These are phyloP conservation scores for Ogataea paraovalis DNA, from an alignment of 805 yeast species.

Conservation along the genomic window DNA sequence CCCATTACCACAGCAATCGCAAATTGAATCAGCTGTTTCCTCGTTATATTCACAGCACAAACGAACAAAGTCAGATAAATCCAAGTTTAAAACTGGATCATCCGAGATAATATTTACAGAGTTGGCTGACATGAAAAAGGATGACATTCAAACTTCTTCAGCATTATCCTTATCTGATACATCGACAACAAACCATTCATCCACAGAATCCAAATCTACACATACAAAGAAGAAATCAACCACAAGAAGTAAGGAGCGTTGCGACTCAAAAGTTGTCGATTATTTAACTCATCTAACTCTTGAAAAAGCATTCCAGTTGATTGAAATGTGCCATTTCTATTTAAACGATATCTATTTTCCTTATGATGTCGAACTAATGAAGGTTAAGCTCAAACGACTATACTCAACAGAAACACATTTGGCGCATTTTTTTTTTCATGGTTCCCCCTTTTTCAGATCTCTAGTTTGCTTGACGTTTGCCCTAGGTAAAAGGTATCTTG, in stretches of 20 bases:
- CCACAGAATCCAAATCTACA: background rate
- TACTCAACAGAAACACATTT: constrained; percentile 14
- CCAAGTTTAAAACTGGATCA: constrained; percentile 1
- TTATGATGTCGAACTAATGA: constrained; percentile 17
- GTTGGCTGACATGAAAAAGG: constrained; percentile 10
- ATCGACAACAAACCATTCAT: background rate
- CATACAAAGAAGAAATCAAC: background rate
- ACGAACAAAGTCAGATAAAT: background rate
- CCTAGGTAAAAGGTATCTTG: constrained; percentile 21
- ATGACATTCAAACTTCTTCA: background rate
- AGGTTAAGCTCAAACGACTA: constrained; percentile 9
- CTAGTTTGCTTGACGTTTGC: constrained; percentile 21
- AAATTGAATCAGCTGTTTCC: background rate
- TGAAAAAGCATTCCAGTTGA: constrained; percentile 12
- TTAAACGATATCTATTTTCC: constrained; percentile 24
- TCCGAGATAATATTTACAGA: constrained; percentile 10
- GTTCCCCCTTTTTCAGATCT: constrained; percentile 16
- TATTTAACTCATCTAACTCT: constrained; percentile 11
- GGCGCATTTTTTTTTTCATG: constrained; percentile 6
- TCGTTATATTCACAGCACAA: background rate
- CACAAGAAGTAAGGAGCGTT: background rate
- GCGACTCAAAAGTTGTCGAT: constrained; percentile 4
- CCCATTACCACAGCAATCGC: background rate
- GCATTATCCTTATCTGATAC: no score
- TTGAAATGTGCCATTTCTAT: constrained; percentile 20